Conservation (phyloP, 257 asterid species). For the Capsicum rhomboideum region DNA sequence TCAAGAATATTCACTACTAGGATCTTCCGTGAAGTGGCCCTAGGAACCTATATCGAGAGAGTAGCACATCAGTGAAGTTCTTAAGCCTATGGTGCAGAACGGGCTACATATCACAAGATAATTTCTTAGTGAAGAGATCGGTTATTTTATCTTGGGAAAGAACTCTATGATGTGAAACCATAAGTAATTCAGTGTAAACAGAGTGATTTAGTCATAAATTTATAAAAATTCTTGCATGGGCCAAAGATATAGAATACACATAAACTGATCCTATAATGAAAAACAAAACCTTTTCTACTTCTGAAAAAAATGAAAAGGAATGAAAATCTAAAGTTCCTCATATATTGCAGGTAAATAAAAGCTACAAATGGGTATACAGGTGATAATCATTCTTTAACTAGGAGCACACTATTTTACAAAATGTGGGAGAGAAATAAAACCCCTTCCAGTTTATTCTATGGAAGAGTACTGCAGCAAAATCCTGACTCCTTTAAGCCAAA, state of each 20-base stretch:
- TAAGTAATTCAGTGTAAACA: not conserved
- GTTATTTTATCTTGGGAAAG: not conserved
- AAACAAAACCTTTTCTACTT: not conserved
- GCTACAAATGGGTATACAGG: no score
- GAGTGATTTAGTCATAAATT: not conserved
- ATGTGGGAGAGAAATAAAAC: not conserved
- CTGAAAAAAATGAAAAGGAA: not conserved
- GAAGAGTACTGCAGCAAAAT: not conserved
- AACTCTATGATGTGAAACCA: not conserved
- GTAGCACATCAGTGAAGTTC: not conserved
- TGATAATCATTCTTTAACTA: not conserved
- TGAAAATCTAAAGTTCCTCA: not conserved
- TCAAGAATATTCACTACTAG: not conserved
- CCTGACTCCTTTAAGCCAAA: conserved; percentile 1
- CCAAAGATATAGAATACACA: not conserved
- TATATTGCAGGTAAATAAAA: not conserved
- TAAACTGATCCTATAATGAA: not conserved
- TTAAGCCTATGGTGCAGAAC: not conserved
- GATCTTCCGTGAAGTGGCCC: not conserved
- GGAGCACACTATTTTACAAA: not conserved
- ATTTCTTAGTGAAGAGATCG: not conserved
- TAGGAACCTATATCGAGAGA: not conserved
- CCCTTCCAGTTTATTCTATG: not conserved
- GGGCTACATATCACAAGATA: not conserved
- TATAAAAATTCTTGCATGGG: not conserved